Evolutionary conservation across 83 land plant species (phyloP), one percentile per base, ranked within the genome.

Genomic region (Picea abies): DNA sequence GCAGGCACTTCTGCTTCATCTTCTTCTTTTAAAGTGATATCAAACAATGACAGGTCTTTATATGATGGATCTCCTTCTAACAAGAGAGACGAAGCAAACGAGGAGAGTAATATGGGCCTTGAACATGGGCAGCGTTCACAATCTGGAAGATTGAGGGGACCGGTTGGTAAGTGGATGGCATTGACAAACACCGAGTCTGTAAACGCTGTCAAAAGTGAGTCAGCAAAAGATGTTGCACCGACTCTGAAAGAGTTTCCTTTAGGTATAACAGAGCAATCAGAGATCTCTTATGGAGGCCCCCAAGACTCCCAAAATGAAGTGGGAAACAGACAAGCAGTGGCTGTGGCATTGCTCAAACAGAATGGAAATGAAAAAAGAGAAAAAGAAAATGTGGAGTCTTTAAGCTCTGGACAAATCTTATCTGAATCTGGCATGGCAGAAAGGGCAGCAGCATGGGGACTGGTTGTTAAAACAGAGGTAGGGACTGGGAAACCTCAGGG

Each of bases 401-500:
- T 23, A 73, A 70, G 39, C 22, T 41, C 71, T 62, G 72, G 22
- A 32, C 32, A 58, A 20, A 80, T 69, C 14, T 26, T 86, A 71
- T 63, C 87, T 1, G 90, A 83, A 26, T 81, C 79, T 66, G 83
- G 68, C 15, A 83, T 91, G 80, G 89, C 93, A 35, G 93, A 87
- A 66, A 87, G 93, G 32, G 94, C 84, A 23, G 95, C 90, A 12
- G 94, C 87, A 69, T 91, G 91, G 93, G 97, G 96, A 17, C 77
- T 90, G n/a, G 86, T 79, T 23, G 84, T 91, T 35, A 90, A 88
- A 80, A 52, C 92, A 17, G 94, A 93, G 29, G 79, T 80, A 1
- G 87, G 80, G 49, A 86, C 89, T 25, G 87, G 92, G 4, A 88
- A 68, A 41, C 81, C 79, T 49, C 87, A 79, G 61, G 84, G 85